A percentile compares a stretch with the other conserved stretches of the same genome.
phyloP scores from a whole-genome alignment of 2,329 filamentous ascomycete genomes.

The Claviceps sp. region DNA sequence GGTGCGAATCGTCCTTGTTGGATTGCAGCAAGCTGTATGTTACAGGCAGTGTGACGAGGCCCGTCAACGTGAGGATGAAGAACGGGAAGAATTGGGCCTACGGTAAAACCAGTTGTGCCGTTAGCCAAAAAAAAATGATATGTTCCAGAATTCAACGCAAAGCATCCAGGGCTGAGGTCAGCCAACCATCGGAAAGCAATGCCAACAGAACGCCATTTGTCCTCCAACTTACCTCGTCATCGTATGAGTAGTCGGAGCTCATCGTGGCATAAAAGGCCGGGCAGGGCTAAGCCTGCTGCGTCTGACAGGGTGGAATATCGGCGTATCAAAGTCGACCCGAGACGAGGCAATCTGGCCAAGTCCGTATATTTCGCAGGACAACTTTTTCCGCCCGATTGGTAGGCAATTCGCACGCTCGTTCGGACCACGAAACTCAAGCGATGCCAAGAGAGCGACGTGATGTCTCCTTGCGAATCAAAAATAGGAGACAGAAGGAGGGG shows the following conservation, averaged over 20 bases:
- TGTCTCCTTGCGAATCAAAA: not conserved
- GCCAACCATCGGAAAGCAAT: not conserved
- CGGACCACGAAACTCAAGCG: no score
- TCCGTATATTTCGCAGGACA: not conserved
- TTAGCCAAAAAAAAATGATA: constrained; percentile 2
- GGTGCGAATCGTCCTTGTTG: constrained; percentile 61
- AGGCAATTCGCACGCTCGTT: not conserved
- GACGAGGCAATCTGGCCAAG: constrained; percentile 2
- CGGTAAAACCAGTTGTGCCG: not conserved
- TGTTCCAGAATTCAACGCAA: not conserved
- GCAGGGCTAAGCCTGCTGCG: constrained; percentile 22
- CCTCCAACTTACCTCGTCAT: constrained; percentile 56
- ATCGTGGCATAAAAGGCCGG: constrained; percentile 38
- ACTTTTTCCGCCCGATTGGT: not conserved
- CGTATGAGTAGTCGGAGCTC: constrained; percentile 95
- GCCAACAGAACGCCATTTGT: not conserved
- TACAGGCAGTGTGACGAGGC: constrained; percentile 76
- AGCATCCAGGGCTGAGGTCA: not conserved
- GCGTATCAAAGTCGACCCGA: not conserved
- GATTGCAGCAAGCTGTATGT: constrained; percentile 80
- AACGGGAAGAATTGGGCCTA: constrained; percentile 97
- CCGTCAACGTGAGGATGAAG: constrained; percentile 86
- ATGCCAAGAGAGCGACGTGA: not conserved
- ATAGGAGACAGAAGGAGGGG: not conserved
- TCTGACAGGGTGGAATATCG: not conserved